Conservation (phyloP, 2,329 filamentous ascomycete genomes). For the Ceratocystis colombiana region DNA sequence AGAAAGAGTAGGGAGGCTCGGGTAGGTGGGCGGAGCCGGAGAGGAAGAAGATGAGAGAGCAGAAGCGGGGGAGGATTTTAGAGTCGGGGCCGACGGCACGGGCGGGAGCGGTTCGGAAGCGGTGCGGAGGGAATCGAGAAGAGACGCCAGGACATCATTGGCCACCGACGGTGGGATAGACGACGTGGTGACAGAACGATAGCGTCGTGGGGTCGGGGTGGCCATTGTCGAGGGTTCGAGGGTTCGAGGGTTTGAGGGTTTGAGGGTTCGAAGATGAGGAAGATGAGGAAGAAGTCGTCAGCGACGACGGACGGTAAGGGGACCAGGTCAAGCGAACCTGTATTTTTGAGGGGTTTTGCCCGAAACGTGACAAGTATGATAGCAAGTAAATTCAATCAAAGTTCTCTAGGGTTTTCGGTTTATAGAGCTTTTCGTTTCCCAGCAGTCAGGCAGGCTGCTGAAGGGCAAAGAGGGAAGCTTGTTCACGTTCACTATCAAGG, state of each 20-base stretch:
- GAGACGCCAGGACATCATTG: slow-evolving; percentile 46
- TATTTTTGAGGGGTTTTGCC: no score
- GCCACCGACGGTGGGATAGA: slow-evolving; percentile 50
- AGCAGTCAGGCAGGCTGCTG: not conserved
- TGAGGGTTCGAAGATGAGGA: not conserved
- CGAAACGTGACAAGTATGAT: no score
- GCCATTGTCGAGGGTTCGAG: slow-evolving; percentile 2
- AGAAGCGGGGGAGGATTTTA: not conserved
- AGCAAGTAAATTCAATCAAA: no score
- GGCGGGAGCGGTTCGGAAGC: slow-evolving; percentile 31
- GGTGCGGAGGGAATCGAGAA: slow-evolving; percentile 42
- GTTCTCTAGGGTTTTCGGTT: no score
- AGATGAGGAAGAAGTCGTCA: not conserved
- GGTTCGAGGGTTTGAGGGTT: not conserved
- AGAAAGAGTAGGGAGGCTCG: slow-evolving; percentile 40
- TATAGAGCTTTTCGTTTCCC: no score
- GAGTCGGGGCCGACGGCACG: not conserved
- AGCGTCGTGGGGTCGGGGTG: slow-evolving; percentile 40
- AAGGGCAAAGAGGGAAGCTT: not conserved
- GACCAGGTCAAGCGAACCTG: not conserved
- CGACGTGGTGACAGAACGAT: slow-evolving; percentile 54
- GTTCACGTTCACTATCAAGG: not conserved
- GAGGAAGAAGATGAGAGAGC: slow-evolving; percentile 30
- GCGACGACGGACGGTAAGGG: not conserved
- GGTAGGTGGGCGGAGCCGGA: slow-evolving; percentile 33